Conservation (phyloP, 192 early-diverging fungal species). For the Podila epigama region DNA sequence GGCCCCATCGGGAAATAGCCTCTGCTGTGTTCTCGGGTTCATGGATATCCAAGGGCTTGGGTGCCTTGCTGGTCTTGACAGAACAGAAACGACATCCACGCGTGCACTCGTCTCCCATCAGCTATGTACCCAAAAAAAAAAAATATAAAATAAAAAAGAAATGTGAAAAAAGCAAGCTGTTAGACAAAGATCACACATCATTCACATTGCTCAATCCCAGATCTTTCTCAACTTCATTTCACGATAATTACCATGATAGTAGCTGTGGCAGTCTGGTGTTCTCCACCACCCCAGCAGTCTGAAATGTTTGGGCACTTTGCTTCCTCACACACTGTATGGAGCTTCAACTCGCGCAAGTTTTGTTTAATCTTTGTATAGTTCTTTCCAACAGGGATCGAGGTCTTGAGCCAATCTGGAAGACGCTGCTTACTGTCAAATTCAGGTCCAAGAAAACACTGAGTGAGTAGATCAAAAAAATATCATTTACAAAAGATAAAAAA, state of each 20-base stretch:
- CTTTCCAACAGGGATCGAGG: conserved; percentile 83
- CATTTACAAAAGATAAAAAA: background rate
- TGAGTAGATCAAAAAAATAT: background rate
- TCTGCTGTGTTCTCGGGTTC: conserved; percentile 95
- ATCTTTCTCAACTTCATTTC: background rate
- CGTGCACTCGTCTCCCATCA: conserved; percentile 99
- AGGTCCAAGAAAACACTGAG: too few relatives aligned
- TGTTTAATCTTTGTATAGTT: conserved; percentile 86
- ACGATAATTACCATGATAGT: conserved; percentile 81
- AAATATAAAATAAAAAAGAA: background rate
- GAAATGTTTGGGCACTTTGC: conserved; percentile 98
- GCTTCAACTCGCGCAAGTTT: conserved; percentile 91
- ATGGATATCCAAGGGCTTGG: conserved; percentile 82
- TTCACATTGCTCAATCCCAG: background rate
- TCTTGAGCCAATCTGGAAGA: conserved; percentile 95
- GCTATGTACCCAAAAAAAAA: conserved; percentile 12
- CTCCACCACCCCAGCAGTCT: conserved; percentile 98
- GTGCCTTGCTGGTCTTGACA: conserved; percentile 92
- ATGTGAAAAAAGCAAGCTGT: background rate
- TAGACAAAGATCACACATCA: conserved; percentile 5
- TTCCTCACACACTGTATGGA: conserved; percentile 98
- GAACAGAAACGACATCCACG: conserved; percentile 98
- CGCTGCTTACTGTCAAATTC: conserved; percentile 59
- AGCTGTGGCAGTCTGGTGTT: conserved; percentile 93
- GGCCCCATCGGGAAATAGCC: conserved; percentile 92